A percentile compares a stretch with the other conserved stretches of the same genome.
Evolutionary conservation across 768 basidiomycete species (phyloP).

Genomic region (Pleurotus pulmonarius): DNA sequence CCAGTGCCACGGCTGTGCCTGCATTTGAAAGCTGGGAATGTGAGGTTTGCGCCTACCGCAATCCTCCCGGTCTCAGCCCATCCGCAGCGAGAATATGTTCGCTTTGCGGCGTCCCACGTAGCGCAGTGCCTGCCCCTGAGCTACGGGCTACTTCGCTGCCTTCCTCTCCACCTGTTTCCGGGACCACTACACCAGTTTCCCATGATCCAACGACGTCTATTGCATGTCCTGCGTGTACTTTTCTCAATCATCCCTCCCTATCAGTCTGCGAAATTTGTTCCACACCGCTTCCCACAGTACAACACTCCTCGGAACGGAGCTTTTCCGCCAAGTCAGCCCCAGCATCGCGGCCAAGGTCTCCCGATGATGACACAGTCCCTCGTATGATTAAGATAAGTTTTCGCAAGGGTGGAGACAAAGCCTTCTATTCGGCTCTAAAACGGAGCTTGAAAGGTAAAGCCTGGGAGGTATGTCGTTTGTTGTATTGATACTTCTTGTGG

Average conservation of each 20-base stretch:
- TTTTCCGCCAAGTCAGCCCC: constrained; percentile 56
- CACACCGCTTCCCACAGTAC: constrained; percentile 51
- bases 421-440: constrained; percentile 76
- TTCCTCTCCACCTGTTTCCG: constrained; percentile 25
- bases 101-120: constrained; percentile 78
- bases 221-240: constrained; percentile 87
- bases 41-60: constrained; percentile 82
- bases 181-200: constrained; percentile 34
- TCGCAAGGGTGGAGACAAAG: constrained; percentile 84
- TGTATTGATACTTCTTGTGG: not conserved
- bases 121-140: constrained; percentile 26
- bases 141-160: constrained; percentile 33
- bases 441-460: constrained; percentile 63
- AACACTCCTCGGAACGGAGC: constrained; percentile 10
- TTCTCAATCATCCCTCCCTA: constrained; percentile 80
- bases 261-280: constrained; percentile 82
- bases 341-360: constrained; percentile 59
- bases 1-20: constrained; percentile 16
- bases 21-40: constrained; percentile 73
- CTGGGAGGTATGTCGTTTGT: constrained; percentile 57
- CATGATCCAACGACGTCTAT: constrained; percentile 37
- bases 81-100: constrained; percentile 65
- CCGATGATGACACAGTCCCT: constrained; percentile 27
- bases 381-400: constrained; percentile 81
- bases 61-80: constrained; percentile 73